Conservation (phyloP, 148 eudicot species). For the Rhododendron kiyosumense region DNA sequence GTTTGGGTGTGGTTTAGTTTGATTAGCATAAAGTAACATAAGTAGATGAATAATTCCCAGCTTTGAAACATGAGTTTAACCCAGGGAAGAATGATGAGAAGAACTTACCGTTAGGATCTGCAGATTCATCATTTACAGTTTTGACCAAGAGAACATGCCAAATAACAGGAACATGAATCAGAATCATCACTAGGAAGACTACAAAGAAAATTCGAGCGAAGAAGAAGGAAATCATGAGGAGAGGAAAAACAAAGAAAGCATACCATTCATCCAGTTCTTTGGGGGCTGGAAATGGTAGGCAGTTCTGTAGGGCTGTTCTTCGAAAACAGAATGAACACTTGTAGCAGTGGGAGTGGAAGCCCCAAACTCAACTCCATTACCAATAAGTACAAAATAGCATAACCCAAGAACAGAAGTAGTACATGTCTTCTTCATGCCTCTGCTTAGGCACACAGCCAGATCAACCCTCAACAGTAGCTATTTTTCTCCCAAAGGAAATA, state of each 20-base stretch:
- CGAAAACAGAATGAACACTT: not conserved
- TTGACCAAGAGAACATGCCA: not conserved
- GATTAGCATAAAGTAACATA: no score
- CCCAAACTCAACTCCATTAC: conserved; percentile 1
- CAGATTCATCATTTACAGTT: not conserved
- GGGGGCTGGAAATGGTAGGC: conserved; percentile 36
- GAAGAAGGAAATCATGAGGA: no score
- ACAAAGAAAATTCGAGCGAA: not conserved
- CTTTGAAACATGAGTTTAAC: not conserved
- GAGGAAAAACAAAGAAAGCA: not conserved
- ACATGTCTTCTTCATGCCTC: no score
- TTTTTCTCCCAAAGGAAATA: no score
- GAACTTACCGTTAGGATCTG: conserved; percentile 25
- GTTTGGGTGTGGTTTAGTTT: no score
- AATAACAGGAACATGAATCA: not conserved
- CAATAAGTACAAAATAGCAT: not conserved
- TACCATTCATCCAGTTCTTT: conserved; percentile 41
- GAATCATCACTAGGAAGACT: not conserved
- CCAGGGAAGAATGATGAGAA: not conserved
- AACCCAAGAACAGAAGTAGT: not conserved
- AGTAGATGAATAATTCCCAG: not conserved
- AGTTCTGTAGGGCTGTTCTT: conserved; percentile 21
- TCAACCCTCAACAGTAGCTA: no score
- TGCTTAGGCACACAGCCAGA: no score
- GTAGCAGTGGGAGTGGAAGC: not conserved